phyloP scores from a whole-genome alignment of 2,329 filamentous ascomycete species.

The Aphanocladium album region DNA sequence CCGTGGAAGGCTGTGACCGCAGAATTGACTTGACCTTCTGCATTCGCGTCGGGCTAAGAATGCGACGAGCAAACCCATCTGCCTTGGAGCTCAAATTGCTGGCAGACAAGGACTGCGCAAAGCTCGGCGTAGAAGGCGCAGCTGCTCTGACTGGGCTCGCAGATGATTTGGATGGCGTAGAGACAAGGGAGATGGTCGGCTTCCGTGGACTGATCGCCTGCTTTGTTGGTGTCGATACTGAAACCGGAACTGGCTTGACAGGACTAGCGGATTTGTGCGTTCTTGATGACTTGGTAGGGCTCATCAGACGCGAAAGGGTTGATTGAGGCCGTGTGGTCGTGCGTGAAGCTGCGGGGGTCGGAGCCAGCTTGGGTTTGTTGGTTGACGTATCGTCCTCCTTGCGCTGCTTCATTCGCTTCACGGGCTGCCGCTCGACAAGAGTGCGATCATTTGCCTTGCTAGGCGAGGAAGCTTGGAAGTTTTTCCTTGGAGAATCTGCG shows the following conservation, averaged over 20 bases:
- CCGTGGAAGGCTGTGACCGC: slow-evolving; percentile 33
- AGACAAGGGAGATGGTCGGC: background rate
- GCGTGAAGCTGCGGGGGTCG: slow-evolving; percentile 14
- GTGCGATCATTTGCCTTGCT: slow-evolving; percentile 18
- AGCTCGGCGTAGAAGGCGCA: slow-evolving; percentile 17
- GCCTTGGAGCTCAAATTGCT: slow-evolving; percentile 36
- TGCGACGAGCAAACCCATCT: slow-evolving; percentile 30
- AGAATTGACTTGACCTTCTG: slow-evolving; percentile 57
- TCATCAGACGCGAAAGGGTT: slow-evolving; percentile 57
- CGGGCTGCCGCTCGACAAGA: slow-evolving; percentile 32
- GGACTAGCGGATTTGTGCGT: slow-evolving; percentile 45
- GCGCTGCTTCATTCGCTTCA: slow-evolving; percentile 68
- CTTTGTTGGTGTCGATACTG: slow-evolving; percentile 45
- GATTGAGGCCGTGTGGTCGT: slow-evolving; percentile 37
- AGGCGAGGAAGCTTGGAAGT: slow-evolving; percentile 17
- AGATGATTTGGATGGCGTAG: slow-evolving; percentile 8
- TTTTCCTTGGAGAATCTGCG: slow-evolving; percentile 23
- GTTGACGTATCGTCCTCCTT: slow-evolving; percentile 64
- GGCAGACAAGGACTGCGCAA: slow-evolving; percentile 49
- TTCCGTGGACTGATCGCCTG: slow-evolving; percentile 20
- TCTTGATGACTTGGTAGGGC: slow-evolving; percentile 69
- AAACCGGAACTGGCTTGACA: slow-evolving; percentile 24
- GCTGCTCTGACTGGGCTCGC: background rate
- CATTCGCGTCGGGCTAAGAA: slow-evolving; percentile 46
- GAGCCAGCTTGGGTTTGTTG: background rate